Evolutionary conservation across 805 yeast species (phyloP).

Genomic region (Clavispora phyllophila): DNA sequence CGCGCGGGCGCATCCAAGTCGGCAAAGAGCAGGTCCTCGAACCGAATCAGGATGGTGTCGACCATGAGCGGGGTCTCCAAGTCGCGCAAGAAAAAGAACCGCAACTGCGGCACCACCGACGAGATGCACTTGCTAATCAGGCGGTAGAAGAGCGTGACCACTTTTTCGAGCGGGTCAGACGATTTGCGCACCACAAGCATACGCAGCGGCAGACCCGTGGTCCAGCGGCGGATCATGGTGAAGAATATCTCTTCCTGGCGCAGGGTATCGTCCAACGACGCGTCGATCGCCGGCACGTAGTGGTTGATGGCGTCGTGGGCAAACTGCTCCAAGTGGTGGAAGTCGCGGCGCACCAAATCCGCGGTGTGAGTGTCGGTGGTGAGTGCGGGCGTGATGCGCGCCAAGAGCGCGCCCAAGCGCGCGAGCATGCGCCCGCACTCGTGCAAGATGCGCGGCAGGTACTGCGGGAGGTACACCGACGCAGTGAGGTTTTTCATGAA

Average conservation of each 20-base stretch:
- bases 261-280: conserved; percentile 20
- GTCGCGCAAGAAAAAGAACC: conserved; percentile 34
- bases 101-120: conserved; percentile 37
- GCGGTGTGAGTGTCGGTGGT: conserved; percentile 6
- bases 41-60: conserved; percentile 24
- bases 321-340: conserved; percentile 20
- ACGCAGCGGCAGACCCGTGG: conserved; percentile 27
- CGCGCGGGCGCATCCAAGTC: conserved; percentile 17
- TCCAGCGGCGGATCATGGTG: conserved; percentile 33
- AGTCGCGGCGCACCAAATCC: conserved; percentile 18
- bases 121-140: conserved; percentile 29
- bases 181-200: conserved; percentile 18
- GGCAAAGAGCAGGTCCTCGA: conserved; percentile 21
- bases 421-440: conserved; percentile 24
- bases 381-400: conserved; percentile 2
- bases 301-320: conserved; percentile 20
- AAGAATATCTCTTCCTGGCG: conserved; percentile 31
- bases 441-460: conserved; percentile 25
- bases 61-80: conserved; percentile 38
- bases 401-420: conserved; percentile 18
- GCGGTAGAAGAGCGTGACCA: conserved; percentile 29
- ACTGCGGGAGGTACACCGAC: conserved; percentile 33
- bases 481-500: conserved; percentile 32
- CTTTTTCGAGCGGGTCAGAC: conserved; percentile 28
- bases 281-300: conserved; percentile 24